These are phyloP conservation scores for Neolentinus lepideus DNA, from an alignment of 1,284 basidiomycete genomes.

Conservation along the genomic window DNA sequence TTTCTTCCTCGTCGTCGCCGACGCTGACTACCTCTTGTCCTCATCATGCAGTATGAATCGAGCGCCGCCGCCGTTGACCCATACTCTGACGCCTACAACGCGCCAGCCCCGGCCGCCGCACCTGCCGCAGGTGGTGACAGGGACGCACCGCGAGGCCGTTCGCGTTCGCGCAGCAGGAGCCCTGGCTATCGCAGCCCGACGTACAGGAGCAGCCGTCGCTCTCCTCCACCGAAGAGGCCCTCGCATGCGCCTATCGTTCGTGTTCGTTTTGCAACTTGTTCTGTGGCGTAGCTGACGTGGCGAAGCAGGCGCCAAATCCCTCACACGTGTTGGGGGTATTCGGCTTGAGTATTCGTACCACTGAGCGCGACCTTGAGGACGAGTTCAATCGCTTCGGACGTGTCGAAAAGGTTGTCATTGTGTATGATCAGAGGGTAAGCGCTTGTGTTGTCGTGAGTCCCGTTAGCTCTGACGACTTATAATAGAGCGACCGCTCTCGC, in stretches of 20 bases:
- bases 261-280: conserved; percentile 16
- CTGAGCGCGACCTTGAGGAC: conserved; percentile 90
- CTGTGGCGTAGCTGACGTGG: conserved; percentile 26
- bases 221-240: conserved; percentile 45
- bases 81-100: conserved; percentile 75
- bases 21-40: conserved; percentile 2
- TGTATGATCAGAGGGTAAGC: conserved; percentile 96
- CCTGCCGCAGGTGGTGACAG: conserved; percentile 34
- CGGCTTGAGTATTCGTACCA: conserved; percentile 91
- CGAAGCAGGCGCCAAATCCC: conserved; percentile 72
- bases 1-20: conserved; percentile 12
- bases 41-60: conserved; percentile 48
- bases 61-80: conserved; percentile 60
- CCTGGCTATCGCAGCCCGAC: conserved; percentile 45
- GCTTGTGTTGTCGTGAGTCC: not conserved
- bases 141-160: conserved; percentile 39
- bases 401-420: conserved; percentile 95
- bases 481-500: conserved; percentile 88
- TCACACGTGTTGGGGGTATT: conserved; percentile 93
- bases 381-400: conserved; percentile 87
- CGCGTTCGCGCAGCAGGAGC: conserved; percentile 66
- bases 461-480: conserved; percentile 7
- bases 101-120: conserved; percentile 41
- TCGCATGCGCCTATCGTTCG: conserved; percentile 69
- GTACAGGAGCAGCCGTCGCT: conserved; percentile 35